phyloP scores from a whole-genome alignment of 306 rosid species.

The Alnus rubra region DNA sequence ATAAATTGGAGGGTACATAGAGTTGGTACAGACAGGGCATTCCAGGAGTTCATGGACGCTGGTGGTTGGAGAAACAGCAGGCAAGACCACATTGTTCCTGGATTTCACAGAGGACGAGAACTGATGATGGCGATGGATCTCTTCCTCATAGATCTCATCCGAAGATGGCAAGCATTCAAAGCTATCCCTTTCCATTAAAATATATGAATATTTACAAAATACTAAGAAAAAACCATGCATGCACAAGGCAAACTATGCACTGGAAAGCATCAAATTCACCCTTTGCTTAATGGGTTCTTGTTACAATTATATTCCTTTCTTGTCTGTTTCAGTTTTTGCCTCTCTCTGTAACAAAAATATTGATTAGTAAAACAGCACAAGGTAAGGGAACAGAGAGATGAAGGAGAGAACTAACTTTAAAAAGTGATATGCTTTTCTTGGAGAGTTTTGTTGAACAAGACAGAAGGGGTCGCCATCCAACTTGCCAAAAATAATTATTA shows the following conservation, averaged over 20 bases:
- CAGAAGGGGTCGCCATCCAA: constrained; percentile 22
- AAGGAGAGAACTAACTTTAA: neutral
- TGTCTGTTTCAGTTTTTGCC: neutral
- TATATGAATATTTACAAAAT: neutral
- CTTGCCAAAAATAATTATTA: constrained; percentile 11
- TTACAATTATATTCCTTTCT: neutral
- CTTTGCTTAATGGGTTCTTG: neutral
- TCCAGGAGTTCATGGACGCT: constrained; percentile 29
- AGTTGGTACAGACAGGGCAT: constrained; percentile 29
- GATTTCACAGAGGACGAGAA: constrained; percentile 9
- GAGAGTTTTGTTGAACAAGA: constrained; percentile 20
- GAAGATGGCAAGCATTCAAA: constrained; percentile 19
- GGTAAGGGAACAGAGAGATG: neutral
- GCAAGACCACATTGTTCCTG: constrained; percentile 1
- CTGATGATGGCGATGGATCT: constrained; percentile 13
- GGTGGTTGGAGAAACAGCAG: constrained; percentile 4
- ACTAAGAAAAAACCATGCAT: neutral
- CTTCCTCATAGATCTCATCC: constrained; percentile 17
- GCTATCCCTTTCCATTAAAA: constrained; percentile 13
- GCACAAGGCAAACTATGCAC: neutral
- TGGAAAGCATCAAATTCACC: neutral
- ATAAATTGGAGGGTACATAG: constrained; percentile 36
- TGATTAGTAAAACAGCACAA: constrained; percentile 10
- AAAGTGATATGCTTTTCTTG: constrained; percentile 23
- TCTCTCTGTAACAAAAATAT: neutral